Conservation (phyloP, 1,284 basidiomycete genomes). For the Leccinum colubrinum region DNA sequence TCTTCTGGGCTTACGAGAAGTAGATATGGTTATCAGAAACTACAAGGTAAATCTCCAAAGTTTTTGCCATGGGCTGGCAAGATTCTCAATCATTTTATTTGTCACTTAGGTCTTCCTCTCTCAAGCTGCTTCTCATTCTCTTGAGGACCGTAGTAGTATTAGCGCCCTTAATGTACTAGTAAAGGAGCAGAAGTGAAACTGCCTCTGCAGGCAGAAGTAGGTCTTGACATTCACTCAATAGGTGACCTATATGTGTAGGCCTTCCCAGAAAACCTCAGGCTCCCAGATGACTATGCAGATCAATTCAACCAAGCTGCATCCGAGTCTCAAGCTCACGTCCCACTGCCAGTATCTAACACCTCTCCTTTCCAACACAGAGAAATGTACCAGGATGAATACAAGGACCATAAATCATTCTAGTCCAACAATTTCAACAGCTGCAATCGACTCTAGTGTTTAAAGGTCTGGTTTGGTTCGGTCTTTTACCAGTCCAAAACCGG, state of each 20-base stretch:
- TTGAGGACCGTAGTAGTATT: conserved; percentile 72
- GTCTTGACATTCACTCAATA: conserved; percentile 61
- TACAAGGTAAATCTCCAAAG: conserved; percentile 56
- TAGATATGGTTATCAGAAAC: conserved; percentile 78
- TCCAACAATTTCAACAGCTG: conserved; percentile 76
- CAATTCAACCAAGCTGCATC: conserved; percentile 38
- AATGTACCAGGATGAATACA: background rate
- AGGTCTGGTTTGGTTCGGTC: no score
- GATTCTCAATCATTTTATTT: conserved; percentile 7
- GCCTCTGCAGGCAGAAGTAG: conserved; percentile 68
- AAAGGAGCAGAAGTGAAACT: conserved; percentile 74
- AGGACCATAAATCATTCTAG: conserved; percentile 38
- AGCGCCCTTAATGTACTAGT: conserved; percentile 45
- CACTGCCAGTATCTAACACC: conserved; percentile 57
- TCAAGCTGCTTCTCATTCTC: conserved; percentile 62
- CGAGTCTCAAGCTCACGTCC: conserved; percentile 67
- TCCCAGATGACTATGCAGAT: conserved; percentile 42
- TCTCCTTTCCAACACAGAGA: background rate
- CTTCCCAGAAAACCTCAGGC: conserved; percentile 38
- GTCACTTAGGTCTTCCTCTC: background rate
- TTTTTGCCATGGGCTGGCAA: background rate
- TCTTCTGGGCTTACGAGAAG: conserved; percentile 65
- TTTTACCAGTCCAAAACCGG: no score
- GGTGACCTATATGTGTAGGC: conserved; percentile 79
- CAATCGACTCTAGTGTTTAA: conserved; percentile 47